Conservation (phyloP, 163 green algal genomes). For the Scenedesmus sp. region DNA sequence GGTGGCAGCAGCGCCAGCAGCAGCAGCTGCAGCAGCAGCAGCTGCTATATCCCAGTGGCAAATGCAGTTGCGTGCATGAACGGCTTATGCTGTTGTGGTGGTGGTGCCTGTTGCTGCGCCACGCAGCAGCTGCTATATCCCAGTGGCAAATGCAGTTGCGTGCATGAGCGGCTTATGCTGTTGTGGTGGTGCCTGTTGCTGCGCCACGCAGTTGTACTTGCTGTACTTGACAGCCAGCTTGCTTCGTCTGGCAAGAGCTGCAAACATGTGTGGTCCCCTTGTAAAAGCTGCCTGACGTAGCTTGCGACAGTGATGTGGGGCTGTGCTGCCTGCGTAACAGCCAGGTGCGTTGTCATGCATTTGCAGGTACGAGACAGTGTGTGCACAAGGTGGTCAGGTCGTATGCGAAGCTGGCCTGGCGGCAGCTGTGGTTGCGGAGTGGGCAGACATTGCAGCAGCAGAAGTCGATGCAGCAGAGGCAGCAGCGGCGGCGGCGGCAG, state of each 20-base stretch:
- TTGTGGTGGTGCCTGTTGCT: not conserved
- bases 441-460: not conserved
- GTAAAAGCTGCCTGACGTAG: no score
- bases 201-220: no score
- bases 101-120: no score
- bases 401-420: constrained; percentile 46
- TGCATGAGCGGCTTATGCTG: not conserved
- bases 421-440: constrained; percentile 44
- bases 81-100: no score
- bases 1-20: not conserved
- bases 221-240: no score
- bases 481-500: not conserved
- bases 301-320: no score
- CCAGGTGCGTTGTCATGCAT: not conserved
- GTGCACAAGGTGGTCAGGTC: constrained; percentile 41
- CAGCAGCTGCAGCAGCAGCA: not conserved
- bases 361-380: constrained; percentile 42
- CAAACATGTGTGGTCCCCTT: no score
- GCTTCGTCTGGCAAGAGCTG: no score
- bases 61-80: not conserved
- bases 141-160: not conserved
- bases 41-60: no score
- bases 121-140: no score
- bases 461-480: not conserved
- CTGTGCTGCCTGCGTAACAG: not conserved